These are phyloP conservation scores for Podospora fimiseda DNA, from an alignment of 495 filamentous ascomycete species.

Conservation along the genomic window DNA sequence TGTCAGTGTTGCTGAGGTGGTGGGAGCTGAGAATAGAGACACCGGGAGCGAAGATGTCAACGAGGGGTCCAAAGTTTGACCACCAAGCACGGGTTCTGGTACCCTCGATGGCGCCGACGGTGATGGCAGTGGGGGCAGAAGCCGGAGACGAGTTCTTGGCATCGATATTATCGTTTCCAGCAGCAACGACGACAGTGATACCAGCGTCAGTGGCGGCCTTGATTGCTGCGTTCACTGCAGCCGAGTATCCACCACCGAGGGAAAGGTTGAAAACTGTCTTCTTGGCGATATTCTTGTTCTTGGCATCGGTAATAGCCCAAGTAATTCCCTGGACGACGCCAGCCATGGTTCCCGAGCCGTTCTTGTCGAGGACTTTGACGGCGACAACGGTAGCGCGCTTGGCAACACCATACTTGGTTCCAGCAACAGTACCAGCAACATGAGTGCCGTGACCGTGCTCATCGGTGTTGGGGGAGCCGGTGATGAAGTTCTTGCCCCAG, in stretches of 20 bases:
- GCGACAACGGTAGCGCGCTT: constrained; percentile 57
- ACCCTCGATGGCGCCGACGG: constrained; percentile 48
- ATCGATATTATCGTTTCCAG: constrained; percentile 42
- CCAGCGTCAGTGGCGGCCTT: constrained; percentile 40
- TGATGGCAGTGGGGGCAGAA: constrained; percentile 49
- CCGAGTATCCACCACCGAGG: constrained; percentile 47
- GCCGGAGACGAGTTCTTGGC: constrained; percentile 44
- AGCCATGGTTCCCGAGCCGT: constrained; percentile 35
- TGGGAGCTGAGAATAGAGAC: constrained; percentile 31
- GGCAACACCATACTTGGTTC: constrained; percentile 55
- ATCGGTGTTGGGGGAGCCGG: constrained; percentile 37
- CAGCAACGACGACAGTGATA: constrained; percentile 46
- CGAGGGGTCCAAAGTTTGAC: constrained; percentile 52
- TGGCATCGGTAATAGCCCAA: constrained; percentile 47
- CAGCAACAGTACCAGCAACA: constrained; percentile 55
- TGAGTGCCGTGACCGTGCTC: constrained; percentile 61
- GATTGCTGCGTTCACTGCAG: constrained; percentile 47
- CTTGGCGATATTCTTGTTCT: constrained; percentile 23
- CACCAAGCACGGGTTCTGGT: constrained; percentile 43
- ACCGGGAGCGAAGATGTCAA: constrained; percentile 60
- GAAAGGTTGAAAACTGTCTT: constrained; percentile 49
- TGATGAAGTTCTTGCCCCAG: constrained; percentile 50
- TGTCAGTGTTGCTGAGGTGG: constrained; percentile 25
- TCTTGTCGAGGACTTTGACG: constrained; percentile 55
- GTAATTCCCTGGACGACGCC: constrained; percentile 48